phyloP scores from a whole-genome alignment of 1,284 basidiomycete genomes.

The Tilletia setariae region DNA sequence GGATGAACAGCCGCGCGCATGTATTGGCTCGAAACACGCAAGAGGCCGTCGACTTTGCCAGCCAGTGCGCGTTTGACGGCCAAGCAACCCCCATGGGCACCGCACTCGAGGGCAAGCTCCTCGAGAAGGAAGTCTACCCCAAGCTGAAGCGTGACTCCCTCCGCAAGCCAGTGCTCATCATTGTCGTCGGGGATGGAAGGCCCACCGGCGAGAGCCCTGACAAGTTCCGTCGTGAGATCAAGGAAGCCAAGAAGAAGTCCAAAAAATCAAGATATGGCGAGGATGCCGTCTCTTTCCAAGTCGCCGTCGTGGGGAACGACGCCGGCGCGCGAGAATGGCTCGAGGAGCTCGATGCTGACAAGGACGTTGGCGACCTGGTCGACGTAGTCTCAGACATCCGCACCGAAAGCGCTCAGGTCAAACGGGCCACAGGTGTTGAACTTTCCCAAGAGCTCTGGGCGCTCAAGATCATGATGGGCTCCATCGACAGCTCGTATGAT shows the following conservation, averaged over 20 bases:
- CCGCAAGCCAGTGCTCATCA: constrained; percentile 33
- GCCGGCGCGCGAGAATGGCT: constrained; percentile 45
- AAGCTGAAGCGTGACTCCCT: constrained; percentile 25
- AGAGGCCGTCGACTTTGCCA: constrained; percentile 31
- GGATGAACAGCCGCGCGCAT: constrained; percentile 32
- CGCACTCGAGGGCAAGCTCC: constrained; percentile 32
- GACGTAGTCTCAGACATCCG: constrained; percentile 42
- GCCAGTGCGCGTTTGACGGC: constrained; percentile 32
- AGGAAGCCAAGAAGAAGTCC: constrained; percentile 29
- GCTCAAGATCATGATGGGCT: constrained; percentile 40
- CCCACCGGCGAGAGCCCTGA: constrained; percentile 39
- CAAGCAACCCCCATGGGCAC: constrained; percentile 38
- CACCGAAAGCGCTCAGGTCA: constrained; percentile 36
- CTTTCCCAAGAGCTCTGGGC: constrained; percentile 40
- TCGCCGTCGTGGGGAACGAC: constrained; percentile 45
- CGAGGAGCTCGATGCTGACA: constrained; percentile 42
- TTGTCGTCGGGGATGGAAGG: constrained; percentile 42
- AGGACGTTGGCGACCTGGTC: constrained; percentile 36
- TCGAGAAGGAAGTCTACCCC: constrained; percentile 29
- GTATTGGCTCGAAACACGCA: constrained; percentile 31
- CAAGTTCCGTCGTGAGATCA: constrained; percentile 35
- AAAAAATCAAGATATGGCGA: constrained; percentile 31
- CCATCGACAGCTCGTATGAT: constrained; percentile 42
- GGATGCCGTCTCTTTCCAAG: constrained; percentile 39
- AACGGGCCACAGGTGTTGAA: constrained; percentile 33